Evolutionary conservation across 139 green algal species (phyloP).

Genomic region (Tetraselmis chui): DNA sequence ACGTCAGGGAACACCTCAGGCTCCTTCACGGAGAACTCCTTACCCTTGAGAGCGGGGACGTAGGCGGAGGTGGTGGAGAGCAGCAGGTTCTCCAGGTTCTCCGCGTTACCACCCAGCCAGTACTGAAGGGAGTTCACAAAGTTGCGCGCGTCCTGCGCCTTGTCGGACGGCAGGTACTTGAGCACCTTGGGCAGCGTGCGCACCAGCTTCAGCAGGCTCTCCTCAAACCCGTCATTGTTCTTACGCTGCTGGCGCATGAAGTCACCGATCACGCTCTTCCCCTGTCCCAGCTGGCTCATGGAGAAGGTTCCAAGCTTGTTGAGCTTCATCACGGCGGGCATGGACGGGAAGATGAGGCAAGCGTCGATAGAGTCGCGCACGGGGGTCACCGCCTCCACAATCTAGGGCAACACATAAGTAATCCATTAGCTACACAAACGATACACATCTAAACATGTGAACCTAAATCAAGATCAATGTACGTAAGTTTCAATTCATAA

Average conservation of each 20-base stretch:
- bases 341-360: constrained; percentile 97
- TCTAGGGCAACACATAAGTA: no score
- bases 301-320: constrained; percentile 99
- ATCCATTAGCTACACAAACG: no score
- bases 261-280: constrained; percentile 88
- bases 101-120: constrained; percentile 94
- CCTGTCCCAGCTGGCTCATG: constrained; percentile 93
- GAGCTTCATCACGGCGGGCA: constrained; percentile 95
- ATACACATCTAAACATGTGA: no score
- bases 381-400: constrained; percentile 78
- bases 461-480: no score
- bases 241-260: constrained; percentile 80
- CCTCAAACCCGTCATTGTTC: constrained; percentile 97
- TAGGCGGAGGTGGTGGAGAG: constrained; percentile 79
- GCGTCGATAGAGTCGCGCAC: constrained; percentile 81
- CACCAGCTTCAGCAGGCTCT: constrained; percentile 97
- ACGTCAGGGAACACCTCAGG: constrained; percentile 91
- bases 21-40: constrained; percentile 59
- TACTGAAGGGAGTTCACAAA: constrained; percentile 94
- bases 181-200: constrained; percentile 79
- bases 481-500: no score
- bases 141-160: constrained; percentile 75
- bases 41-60: constrained; percentile 75
- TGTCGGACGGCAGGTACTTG: constrained; percentile 91
- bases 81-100: constrained; percentile 98